Evolutionary conservation across 1,139 yeast genomes (phyloP).

Genomic region (Yamadazyma sp.): DNA sequence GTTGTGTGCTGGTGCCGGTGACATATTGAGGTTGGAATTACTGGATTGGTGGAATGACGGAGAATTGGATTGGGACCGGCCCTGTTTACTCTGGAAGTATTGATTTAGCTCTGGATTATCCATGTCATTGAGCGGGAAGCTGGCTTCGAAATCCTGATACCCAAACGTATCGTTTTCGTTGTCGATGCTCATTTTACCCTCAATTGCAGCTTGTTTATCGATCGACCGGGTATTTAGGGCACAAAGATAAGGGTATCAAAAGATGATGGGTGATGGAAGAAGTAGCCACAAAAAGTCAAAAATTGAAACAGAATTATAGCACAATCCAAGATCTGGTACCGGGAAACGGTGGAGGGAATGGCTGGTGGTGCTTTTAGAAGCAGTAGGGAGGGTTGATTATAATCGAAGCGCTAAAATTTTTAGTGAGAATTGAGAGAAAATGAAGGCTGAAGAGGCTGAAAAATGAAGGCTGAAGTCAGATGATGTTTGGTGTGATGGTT

Average conservation of each 20-base stretch:
- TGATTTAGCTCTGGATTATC: too few relatives aligned
- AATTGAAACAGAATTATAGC: too few relatives aligned
- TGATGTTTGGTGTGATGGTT: too few relatives aligned
- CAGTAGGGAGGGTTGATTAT: background rate
- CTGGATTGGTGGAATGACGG: background rate
- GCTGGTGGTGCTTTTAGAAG: background rate
- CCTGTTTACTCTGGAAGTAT: background rate
- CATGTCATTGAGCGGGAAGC: background rate
- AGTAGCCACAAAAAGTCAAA: too few relatives aligned
- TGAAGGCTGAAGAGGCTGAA: background rate
- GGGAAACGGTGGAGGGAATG: too few relatives aligned
- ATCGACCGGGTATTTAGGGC: too few relatives aligned
- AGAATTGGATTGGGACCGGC: slow-evolving; percentile 1
- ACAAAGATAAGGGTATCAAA: too few relatives aligned
- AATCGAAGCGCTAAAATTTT: too few relatives aligned
- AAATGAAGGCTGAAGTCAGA: too few relatives aligned
- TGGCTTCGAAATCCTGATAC: slow-evolving; percentile 4
- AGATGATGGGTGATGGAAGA: too few relatives aligned
- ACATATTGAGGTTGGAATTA: slow-evolving; percentile 2
- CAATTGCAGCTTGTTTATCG: too few relatives aligned
- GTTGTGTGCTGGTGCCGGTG: background rate
- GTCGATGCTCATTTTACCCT: slow-evolving; percentile 2
- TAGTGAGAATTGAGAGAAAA: background rate
- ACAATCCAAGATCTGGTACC: too few relatives aligned
- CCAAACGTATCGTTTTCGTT: slow-evolving; percentile 5